Percentiles rank a stretch among this genome's conserved stretches.
These are phyloP conservation scores for Coemansia sp. DNA, from an alignment of 192 early-diverging fungal species.

Conservation along the genomic window DNA sequence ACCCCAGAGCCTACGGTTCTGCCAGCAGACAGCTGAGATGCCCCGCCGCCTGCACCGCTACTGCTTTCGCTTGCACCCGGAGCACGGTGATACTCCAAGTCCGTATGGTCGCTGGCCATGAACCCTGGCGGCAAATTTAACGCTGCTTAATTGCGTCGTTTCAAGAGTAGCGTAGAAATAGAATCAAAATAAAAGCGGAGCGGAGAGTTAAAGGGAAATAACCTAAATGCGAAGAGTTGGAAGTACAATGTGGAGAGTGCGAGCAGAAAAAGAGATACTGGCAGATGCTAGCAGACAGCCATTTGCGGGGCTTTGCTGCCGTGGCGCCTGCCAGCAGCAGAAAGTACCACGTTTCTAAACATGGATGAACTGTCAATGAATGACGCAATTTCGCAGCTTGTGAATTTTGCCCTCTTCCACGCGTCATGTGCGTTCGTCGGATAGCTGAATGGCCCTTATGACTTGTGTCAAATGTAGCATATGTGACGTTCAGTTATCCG, in stretches of 20 bases:
- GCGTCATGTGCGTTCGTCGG: not conserved
- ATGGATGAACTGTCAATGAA: not conserved
- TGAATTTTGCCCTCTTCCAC: not conserved
- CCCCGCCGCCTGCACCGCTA: not conserved
- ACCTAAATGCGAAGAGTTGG: not conserved
- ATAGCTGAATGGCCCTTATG: not conserved
- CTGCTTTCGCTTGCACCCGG: not conserved
- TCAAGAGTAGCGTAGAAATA: not conserved
- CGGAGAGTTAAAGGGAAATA: not conserved
- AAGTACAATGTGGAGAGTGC: not conserved
- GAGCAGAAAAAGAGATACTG: not conserved
- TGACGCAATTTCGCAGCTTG: not conserved
- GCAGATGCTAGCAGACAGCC: not conserved
- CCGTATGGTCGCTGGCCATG: not conserved
- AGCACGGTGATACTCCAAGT: not conserved
- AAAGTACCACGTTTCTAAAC: not conserved
- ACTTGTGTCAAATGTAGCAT: not conserved
- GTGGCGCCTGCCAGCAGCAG: not conserved
- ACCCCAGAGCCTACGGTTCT: not conserved
- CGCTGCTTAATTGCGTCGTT: no score
- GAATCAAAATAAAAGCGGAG: not conserved
- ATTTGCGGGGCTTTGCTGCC: not conserved
- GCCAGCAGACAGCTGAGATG: not conserved
- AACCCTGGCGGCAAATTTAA: not conserved
- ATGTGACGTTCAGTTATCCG: no score